Percentiles rank a stretch among this genome's conserved stretches.
These are phyloP conservation scores for Solanum arcanum DNA, from an alignment of 257 asterid species.

Conservation along the genomic window DNA sequence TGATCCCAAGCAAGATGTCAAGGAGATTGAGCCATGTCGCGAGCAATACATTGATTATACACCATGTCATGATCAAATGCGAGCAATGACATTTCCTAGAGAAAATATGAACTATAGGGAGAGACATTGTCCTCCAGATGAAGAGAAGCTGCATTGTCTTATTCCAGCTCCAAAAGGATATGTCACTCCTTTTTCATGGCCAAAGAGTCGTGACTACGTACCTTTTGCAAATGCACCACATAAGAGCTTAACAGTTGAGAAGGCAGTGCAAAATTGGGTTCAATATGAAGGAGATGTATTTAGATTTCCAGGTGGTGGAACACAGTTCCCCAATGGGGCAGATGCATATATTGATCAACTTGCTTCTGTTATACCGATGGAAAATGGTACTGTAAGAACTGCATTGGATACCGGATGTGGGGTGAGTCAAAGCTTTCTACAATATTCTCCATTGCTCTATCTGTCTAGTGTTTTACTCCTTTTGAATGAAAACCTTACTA, in stretches of 20 bases:
- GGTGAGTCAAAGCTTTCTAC: conserved; percentile 9
- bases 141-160: conserved; percentile 29
- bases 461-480: not conserved
- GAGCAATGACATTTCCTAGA: conserved; percentile 32
- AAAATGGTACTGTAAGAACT: conserved; percentile 27
- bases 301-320: conserved; percentile 37
- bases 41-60: conserved; percentile 24
- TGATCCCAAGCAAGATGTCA: conserved; percentile 6
- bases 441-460: not conserved
- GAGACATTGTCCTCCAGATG: conserved; percentile 33
- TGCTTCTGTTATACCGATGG: conserved; percentile 29
- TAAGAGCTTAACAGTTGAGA: conserved; percentile 31
- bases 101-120: conserved; percentile 31
- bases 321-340: conserved; percentile 36
- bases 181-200: conserved; percentile 33
- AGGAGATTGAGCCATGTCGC: conserved; percentile 11
- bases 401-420: conserved; percentile 42
- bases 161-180: conserved; percentile 38
- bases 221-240: conserved; percentile 34
- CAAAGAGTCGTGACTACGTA: conserved; percentile 36
- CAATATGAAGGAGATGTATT: conserved; percentile 31
- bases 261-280: conserved; percentile 39
- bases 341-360: conserved; percentile 36
- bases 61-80: conserved; percentile 32
- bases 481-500: not conserved